Percentiles rank a stretch among this genome's conserved stretches.
These are phyloP conservation scores for Rhizopus arrhizus DNA, from an alignment of 371 early-diverging fungal genomes.

Conservation along the genomic window DNA sequence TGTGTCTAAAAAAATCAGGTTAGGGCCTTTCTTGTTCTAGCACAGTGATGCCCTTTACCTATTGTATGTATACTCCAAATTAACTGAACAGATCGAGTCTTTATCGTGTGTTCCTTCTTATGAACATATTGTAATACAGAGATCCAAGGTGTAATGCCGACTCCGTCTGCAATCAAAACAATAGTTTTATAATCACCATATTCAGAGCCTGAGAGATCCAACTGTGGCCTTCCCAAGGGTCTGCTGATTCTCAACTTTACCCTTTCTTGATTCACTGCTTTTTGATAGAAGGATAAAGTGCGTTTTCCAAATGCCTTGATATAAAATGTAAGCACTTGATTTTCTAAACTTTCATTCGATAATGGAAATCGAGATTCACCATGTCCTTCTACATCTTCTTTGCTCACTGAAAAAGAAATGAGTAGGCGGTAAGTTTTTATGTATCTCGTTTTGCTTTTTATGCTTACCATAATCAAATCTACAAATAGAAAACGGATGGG, in stretches of 20 bases:
- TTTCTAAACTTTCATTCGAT: neutral
- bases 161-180: conserved; percentile 43
- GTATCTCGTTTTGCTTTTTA: neutral
- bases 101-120: conserved; percentile 16
- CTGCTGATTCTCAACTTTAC: conserved; percentile 26
- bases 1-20: conserved; percentile 11
- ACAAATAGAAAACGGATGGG: conserved; percentile 48
- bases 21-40: neutral
- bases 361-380: neutral
- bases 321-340: conserved; percentile 34
- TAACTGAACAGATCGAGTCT: conserved; percentile 20
- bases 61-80: conserved; percentile 34
- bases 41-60: conserved; percentile 19
- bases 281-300: conserved; percentile 9
- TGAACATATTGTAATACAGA: conserved; percentile 33
- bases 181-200: conserved; percentile 35
- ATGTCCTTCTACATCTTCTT: neutral
- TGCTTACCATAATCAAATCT: conserved; percentile 23
- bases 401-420: neutral
- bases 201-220: conserved; percentile 16
- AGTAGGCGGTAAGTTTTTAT: neutral
- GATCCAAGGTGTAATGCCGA: conserved; percentile 52
- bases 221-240: conserved; percentile 30
- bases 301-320: conserved; percentile 31
- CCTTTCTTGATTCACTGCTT: conserved; percentile 10